A percentile compares a stretch with the other conserved stretches of the same genome.
Conservation (phyloP, 176 grass and related monocot genomes). For the Bromus sterilis region DNA sequence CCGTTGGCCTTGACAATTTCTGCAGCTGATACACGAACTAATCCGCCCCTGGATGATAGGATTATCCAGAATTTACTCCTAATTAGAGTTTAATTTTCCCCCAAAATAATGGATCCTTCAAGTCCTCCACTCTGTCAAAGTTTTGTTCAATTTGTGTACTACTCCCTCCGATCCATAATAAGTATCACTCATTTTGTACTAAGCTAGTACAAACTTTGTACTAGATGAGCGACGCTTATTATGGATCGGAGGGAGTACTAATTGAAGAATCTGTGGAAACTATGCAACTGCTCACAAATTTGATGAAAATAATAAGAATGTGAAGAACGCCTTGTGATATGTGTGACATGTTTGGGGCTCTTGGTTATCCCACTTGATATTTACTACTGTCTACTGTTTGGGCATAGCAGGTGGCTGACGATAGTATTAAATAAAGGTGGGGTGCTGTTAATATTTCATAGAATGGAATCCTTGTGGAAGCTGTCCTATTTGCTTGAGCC, state of each 20-base stretch:
- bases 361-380: not conserved
- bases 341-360: slow-evolving; percentile 3
- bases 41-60: not conserved
- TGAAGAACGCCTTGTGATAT: not conserved
- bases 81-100: not conserved
- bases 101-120: not conserved
- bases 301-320: not conserved
- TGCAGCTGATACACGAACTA: not conserved
- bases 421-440: not conserved
- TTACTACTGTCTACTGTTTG: not conserved
- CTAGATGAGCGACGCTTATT: no score
- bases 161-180: no score
- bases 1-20: not conserved
- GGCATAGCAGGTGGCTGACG: not conserved
- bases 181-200: no score
- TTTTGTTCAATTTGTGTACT: not conserved
- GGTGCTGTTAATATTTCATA: not conserved
- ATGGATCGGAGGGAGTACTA: no score
- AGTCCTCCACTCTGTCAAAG: not conserved
- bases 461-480: slow-evolving; percentile 79
- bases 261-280: not conserved
- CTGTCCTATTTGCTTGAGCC: slow-evolving; percentile 84
- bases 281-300: not conserved
- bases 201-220: no score
- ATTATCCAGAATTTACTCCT: not conserved